Percentiles rank a stretch among this genome's conserved stretches.
phyloP scores from a whole-genome alignment of 2,329 filamentous ascomycete genomes.

The Sporothrix humicola region DNA sequence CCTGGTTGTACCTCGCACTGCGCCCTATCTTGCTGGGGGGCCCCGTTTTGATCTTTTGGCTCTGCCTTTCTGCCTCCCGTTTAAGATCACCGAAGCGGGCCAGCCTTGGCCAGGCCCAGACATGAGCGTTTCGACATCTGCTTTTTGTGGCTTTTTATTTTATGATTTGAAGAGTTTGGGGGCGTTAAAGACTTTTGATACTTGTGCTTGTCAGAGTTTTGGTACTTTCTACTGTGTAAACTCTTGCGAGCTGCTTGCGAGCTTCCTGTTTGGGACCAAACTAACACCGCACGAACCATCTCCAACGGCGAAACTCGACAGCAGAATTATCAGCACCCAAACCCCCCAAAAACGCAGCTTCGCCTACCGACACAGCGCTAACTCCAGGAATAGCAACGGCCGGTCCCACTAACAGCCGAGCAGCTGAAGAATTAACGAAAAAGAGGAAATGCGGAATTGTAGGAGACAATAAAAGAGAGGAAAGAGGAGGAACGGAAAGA shows the following conservation, averaged over 20 bases:
- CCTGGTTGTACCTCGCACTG: not conserved
- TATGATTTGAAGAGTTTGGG: too few relatives aligned
- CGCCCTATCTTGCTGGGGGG: not conserved
- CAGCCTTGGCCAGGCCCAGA: not conserved
- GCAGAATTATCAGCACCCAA: too few relatives aligned
- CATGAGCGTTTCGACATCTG: too few relatives aligned
- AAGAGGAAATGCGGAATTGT: not conserved
- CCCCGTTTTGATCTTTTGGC: not conserved
- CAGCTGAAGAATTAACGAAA: slow-evolving; percentile 10
- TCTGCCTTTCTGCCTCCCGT: not conserved
- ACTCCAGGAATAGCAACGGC: slow-evolving; percentile 24
- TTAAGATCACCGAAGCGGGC: slow-evolving; percentile 13
- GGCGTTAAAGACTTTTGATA: not conserved
- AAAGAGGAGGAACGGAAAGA: not conserved
- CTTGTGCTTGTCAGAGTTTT: not conserved
- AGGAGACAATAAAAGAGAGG: not conserved
- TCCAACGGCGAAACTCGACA: not conserved
- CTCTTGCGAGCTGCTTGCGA: not conserved
- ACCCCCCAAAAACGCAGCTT: not conserved
- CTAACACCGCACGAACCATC: slow-evolving; percentile 20
- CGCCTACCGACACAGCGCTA: not conserved
- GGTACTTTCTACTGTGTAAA: not conserved
- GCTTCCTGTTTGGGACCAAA: slow-evolving; percentile 11
- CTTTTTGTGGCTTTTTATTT: too few relatives aligned
- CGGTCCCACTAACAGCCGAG: not conserved